These are phyloP conservation scores for Plasmodium chabaudi DNA, from an alignment of 169 alveolate genomes.

Conservation along the genomic window DNA sequence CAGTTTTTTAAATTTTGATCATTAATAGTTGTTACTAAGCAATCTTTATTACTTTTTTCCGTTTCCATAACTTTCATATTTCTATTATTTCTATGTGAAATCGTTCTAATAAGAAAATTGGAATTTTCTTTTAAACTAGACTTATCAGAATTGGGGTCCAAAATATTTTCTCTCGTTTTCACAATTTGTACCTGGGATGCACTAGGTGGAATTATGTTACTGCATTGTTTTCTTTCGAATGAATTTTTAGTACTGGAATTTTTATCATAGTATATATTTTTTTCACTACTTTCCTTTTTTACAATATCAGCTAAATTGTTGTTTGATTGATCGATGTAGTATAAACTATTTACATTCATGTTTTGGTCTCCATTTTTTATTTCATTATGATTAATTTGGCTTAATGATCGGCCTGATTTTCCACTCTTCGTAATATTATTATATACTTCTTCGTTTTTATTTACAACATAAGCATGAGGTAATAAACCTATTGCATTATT, in stretches of 20 bases:
- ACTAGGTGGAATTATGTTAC: constrained; percentile 1
- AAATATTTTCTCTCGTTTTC: not conserved
- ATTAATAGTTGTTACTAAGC: not conserved
- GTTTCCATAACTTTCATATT: constrained; percentile 6
- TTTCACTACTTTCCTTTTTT: not conserved
- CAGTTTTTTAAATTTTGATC: constrained; percentile 10
- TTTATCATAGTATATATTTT: not conserved
- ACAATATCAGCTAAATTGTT: not conserved
- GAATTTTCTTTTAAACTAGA: constrained; percentile 1
- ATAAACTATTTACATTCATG: constrained; percentile 6
- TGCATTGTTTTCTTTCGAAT: not conserved
- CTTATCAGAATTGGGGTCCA: not conserved
- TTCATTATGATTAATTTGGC: constrained; percentile 13
- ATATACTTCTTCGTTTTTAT: not conserved
- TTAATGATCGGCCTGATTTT: constrained; percentile 28
- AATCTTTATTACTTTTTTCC: not conserved
- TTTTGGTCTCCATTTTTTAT: constrained; percentile 4
- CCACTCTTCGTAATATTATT: not conserved
- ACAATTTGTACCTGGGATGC: not conserved
- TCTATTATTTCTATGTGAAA: constrained; percentile 16
- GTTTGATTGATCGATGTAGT: not conserved
- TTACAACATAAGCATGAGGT: not conserved
- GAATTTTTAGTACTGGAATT: not conserved
- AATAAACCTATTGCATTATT: not conserved
- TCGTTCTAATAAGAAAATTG: constrained; percentile 15